Conservation (phyloP, 257 asterid species). For the Nicotiana paniculata region DNA sequence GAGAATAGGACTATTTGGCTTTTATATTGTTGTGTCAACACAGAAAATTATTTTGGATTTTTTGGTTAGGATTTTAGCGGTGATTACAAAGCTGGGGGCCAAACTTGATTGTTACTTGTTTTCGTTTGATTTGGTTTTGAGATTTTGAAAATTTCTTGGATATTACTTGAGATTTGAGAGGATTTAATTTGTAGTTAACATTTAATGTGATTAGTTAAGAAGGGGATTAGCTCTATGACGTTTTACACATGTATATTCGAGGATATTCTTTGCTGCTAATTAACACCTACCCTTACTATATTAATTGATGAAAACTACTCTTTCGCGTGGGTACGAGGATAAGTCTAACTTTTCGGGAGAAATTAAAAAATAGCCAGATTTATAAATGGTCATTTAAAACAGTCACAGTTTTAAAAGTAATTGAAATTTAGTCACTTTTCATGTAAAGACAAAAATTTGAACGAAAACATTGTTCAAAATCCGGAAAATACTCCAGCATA, state of each 20-base stretch:
- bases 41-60: conserved; percentile 7
- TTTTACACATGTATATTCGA: conserved; percentile 15
- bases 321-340: neutral
- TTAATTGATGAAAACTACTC: neutral
- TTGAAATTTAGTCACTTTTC: too few species aligned
- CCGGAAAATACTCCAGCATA: too few species aligned
- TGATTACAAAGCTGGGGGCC: conserved; percentile 11
- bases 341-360: neutral
- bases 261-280: conserved; percentile 16
- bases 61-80: conserved; percentile 11
- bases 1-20: conserved; percentile 10
- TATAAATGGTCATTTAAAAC: too few species aligned
- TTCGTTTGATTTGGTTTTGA: neutral
- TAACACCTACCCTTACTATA: neutral
- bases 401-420: too few species aligned
- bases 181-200: neutral
- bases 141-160: neutral
- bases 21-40: neutral
- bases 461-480: too few species aligned
- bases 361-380: too few species aligned
- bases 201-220: neutral
- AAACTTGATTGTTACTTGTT: neutral
- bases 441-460: too few species aligned
- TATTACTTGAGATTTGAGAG: neutral
- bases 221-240: neutral